These are phyloP conservation scores for Eucalyptus regnans DNA, from an alignment of 345 rosid genomes.

Conservation along the genomic window DNA sequence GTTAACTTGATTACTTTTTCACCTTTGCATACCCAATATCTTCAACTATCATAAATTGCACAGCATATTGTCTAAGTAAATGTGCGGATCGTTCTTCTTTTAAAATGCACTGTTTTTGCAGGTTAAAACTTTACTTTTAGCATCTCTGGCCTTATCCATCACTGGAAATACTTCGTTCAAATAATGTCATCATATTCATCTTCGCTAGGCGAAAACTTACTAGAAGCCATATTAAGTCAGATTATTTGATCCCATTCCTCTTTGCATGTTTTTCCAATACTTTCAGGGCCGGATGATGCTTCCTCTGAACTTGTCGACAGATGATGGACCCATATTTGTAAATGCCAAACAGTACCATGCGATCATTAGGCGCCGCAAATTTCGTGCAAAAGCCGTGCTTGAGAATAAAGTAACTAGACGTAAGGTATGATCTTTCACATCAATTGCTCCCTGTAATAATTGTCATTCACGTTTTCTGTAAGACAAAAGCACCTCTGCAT, in stretches of 20 bases:
- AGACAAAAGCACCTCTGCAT: neutral
- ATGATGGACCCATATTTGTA: conserved; percentile 78
- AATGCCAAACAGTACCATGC: conserved; percentile 97
- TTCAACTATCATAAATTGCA: neutral
- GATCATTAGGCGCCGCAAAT: conserved; percentile 78
- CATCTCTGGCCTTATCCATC: neutral
- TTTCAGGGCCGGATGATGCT: conserved; percentile 72
- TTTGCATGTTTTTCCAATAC: neutral
- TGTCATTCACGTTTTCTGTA: neutral
- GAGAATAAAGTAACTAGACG: conserved; percentile 44
- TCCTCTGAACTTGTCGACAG: conserved; percentile 59
- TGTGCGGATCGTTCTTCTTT: neutral
- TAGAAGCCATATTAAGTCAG: neutral
- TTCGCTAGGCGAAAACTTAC: neutral
- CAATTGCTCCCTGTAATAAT: neutral
- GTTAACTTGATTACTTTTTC: neutral
- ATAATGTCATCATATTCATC: neutral
- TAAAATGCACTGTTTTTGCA: neutral
- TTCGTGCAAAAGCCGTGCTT: conserved; percentile 80
- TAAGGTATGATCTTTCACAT: conserved; percentile 38
- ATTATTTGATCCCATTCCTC: neutral
- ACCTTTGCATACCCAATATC: neutral
- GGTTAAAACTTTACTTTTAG: neutral
- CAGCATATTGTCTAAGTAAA: neutral
- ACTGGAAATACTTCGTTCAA: neutral